A percentile compares a stretch with the other conserved stretches of the same genome.
These are phyloP conservation scores for Mycena belliarum DNA, from an alignment of 768 basidiomycete species.

Conservation along the genomic window DNA sequence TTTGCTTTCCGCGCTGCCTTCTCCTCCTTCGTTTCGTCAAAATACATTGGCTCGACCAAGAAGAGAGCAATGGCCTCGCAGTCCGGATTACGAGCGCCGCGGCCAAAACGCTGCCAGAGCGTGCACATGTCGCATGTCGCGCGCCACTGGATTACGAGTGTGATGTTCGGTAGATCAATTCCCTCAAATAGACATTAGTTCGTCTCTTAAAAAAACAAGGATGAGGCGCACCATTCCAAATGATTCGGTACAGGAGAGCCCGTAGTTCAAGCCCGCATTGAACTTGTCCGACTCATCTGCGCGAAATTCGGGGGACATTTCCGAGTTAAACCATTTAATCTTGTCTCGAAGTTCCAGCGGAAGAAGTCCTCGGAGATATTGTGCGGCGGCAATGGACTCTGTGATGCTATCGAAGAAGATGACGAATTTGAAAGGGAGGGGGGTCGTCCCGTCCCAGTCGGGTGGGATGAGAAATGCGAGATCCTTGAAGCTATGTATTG, in stretches of 20 bases:
- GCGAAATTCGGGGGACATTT: neutral
- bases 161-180: neutral
- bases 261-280: neutral
- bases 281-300: neutral
- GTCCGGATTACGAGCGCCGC: no score
- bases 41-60: no score
- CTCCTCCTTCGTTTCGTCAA: no score
- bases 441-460: conserved; percentile 1
- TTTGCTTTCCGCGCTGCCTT: no score
- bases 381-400: neutral
- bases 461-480: conserved; percentile 28
- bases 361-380: neutral
- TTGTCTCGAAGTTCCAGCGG: neutral
- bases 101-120: neutral
- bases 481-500: conserved; percentile 25
- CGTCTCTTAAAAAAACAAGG: neutral
- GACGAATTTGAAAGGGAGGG: conserved; percentile 16
- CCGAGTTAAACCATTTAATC: neutral
- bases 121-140: neutral
- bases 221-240: neutral
- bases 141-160: neutral
- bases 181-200: neutral
- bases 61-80: no score
- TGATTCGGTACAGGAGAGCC: neutral
- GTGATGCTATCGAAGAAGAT: neutral